A percentile compares a stretch with the other conserved stretches of the same genome.
Evolutionary conservation across 164 flowering plant genomes (phyloP).

Genomic region (Dillenia suffruticosa): DNA sequence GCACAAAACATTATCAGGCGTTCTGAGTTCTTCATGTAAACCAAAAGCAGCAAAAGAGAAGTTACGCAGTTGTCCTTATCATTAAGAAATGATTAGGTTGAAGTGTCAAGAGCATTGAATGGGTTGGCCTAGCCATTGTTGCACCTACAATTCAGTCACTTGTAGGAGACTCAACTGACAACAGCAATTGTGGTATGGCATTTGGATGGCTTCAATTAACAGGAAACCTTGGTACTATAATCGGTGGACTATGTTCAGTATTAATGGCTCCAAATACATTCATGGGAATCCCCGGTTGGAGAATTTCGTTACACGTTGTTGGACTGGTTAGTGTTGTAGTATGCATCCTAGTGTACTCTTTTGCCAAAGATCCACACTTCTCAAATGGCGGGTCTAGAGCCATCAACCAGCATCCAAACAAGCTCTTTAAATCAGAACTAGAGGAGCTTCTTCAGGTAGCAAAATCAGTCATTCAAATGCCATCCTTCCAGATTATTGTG

Average conservation of each 20-base stretch:
- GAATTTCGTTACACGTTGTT: conserved; percentile 75
- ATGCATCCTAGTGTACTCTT: conserved; percentile 54
- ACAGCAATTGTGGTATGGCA: conserved; percentile 69
- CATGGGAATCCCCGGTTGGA: conserved; percentile 87
- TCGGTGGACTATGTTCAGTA: conserved; percentile 78
- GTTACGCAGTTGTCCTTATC: background rate
- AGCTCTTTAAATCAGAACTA: conserved; percentile 41
- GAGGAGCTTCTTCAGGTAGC: conserved; percentile 64
- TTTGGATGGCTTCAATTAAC: conserved; percentile 95
- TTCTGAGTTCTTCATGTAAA: no score
- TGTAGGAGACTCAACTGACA: conserved; percentile 91
- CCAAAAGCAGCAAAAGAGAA: no score
- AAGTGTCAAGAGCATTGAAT: conserved; percentile 77
- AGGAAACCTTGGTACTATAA: conserved; percentile 65
- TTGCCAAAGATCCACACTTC: conserved; percentile 71
- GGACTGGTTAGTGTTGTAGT: conserved; percentile 68
- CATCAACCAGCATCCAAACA: conserved; percentile 16
- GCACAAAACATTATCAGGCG: no score
- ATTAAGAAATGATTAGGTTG: conserved; percentile 47
- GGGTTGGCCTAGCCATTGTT: conserved; percentile 93
- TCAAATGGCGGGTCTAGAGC: conserved; percentile 17
- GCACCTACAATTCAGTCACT: conserved; percentile 89
- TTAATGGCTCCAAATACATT: conserved; percentile 64
- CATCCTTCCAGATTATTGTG: conserved; percentile 83
- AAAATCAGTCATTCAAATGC: conserved; percentile 63